Conservation (phyloP, 371 early-diverging fungal species). For the Encephalitozoon romaleae region DNA sequence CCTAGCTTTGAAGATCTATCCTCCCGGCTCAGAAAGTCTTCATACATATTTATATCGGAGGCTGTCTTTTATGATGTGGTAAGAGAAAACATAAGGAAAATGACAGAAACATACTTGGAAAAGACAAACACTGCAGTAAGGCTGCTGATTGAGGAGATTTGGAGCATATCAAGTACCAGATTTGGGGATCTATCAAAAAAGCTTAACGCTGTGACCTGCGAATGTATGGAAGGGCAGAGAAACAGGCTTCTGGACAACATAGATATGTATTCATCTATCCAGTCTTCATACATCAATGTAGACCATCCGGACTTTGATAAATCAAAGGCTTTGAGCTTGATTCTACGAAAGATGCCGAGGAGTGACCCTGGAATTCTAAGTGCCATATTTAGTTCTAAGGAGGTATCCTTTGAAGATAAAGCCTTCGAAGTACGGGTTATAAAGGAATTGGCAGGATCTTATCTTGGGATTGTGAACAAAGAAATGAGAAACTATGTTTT, state of each 20-base stretch:
- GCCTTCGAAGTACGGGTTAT: not conserved
- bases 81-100: not conserved
- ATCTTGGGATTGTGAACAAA: conserved; percentile 11
- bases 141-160: not conserved
- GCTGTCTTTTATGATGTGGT: conserved; percentile 2
- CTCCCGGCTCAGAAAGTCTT: not conserved
- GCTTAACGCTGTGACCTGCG: not conserved
- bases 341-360: conserved; percentile 1
- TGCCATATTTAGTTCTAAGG: not conserved
- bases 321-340: not conserved
- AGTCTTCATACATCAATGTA: conserved; percentile 16
- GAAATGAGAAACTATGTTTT: not conserved
- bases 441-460: not conserved
- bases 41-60: conserved; percentile 15
- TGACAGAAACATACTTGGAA: not conserved
- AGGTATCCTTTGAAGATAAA: not conserved
- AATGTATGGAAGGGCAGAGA: not conserved
- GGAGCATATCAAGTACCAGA: not conserved
- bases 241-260: not conserved
- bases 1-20: not conserved
- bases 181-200: not conserved
- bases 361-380: not conserved
- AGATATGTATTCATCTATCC: not conserved
- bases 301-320: conserved; percentile 28
- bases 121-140: not conserved